Conservation (phyloP, 768 basidiomycete species). For the Suillus clintonianus region DNA sequence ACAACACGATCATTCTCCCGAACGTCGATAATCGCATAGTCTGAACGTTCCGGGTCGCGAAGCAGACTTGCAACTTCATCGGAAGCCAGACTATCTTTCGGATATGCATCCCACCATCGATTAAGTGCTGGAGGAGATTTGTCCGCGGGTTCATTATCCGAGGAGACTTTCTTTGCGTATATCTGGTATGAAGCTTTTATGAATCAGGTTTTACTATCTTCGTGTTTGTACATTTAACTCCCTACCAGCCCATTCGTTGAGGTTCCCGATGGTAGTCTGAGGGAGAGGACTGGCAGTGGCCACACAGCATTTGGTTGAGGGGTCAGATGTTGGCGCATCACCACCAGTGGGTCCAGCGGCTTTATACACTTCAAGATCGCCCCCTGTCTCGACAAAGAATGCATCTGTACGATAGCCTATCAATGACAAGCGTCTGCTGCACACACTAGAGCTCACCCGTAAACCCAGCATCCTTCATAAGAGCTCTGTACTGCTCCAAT, state of each 20-base stretch:
- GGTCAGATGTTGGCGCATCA: conserved; percentile 11
- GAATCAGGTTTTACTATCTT: conserved; percentile 3
- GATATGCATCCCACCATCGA: conserved; percentile 60
- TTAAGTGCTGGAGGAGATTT: conserved; percentile 28
- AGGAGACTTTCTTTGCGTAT: conserved; percentile 41
- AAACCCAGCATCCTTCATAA: conserved; percentile 45
- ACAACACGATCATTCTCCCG: conserved; percentile 49
- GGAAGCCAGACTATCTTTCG: conserved; percentile 31
- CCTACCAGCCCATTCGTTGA: conserved; percentile 49
- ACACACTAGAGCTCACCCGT: conserved; percentile 28
- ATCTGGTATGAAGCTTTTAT: conserved; percentile 48
- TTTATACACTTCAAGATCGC: conserved; percentile 44
- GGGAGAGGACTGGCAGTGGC: neutral
- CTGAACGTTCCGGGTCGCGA: conserved; percentile 13
- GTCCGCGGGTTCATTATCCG: neutral
- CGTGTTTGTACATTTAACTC: neutral
- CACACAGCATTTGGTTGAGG: conserved; percentile 6
- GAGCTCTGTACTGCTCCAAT: conserved; percentile 37
- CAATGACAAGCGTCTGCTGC: neutral
- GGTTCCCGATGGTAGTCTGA: conserved; percentile 29
- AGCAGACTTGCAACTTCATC: conserved; percentile 40
- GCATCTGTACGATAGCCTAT: conserved; percentile 33
- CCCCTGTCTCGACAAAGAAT: conserved; percentile 39
- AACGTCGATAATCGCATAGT: conserved; percentile 52
- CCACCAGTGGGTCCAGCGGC: conserved; percentile 17